These are phyloP conservation scores for Aspergillus bridgeri DNA, from an alignment of 495 filamentous ascomycete species.

Conservation along the genomic window DNA sequence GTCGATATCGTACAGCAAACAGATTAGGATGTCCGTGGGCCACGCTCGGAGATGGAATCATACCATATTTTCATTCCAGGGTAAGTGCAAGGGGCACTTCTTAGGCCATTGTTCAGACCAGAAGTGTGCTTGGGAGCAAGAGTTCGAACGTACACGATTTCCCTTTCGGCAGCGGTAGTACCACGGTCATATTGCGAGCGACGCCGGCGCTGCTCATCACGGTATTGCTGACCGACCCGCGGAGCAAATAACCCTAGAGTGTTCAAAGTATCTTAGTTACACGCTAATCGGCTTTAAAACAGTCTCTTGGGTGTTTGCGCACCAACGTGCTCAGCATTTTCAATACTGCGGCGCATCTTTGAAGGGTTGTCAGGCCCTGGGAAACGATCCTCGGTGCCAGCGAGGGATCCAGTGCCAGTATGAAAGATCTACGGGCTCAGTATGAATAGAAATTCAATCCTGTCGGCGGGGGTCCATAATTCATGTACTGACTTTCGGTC, in stretches of 20 bases:
- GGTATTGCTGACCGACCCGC: conserved; percentile 66
- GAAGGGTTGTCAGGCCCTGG: conserved; percentile 76
- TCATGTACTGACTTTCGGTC: conserved; percentile 65
- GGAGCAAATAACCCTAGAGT: conserved; percentile 63
- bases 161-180: conserved; percentile 29
- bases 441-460: conserved; percentile 2
- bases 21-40: conserved; percentile 23
- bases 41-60: conserved; percentile 14
- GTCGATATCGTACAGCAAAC: not conserved
- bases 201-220: conserved; percentile 71
- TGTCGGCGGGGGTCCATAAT: not conserved
- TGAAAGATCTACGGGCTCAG: conserved; percentile 42
- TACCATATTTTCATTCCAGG: conserved; percentile 28
- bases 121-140: conserved; percentile 19
- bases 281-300: not conserved
- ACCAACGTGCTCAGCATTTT: conserved; percentile 85
- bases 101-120: conserved; percentile 16
- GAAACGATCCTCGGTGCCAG: conserved; percentile 64
- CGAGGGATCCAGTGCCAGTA: conserved; percentile 39
- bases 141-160: conserved; percentile 25
- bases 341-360: conserved; percentile 78
- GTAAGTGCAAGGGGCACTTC: conserved; percentile 28
- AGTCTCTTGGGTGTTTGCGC: conserved; percentile 27
- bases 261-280: conserved; percentile 1
- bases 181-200: conserved; percentile 76